A percentile compares a stretch with the other conserved stretches of the same genome.
Evolutionary conservation across 2,329 filamentous ascomycete genomes (phyloP).

Genomic region (Exophiala mesophila): DNA sequence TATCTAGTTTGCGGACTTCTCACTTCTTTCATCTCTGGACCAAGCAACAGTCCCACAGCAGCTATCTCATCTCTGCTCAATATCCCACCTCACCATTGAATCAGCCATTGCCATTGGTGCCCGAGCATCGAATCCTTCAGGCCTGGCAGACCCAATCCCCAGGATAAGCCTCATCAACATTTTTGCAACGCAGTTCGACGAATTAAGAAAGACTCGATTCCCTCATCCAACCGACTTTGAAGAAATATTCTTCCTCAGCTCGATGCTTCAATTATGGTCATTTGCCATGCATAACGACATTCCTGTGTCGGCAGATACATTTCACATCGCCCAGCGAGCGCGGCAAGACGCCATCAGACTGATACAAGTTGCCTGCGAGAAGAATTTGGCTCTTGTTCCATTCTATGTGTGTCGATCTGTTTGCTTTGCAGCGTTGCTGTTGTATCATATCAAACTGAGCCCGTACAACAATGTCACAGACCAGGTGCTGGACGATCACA

Average conservation of each 20-base stretch:
- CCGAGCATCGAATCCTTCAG: constrained; percentile 5
- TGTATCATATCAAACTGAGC: constrained; percentile 13
- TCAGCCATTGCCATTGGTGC: constrained; percentile 6
- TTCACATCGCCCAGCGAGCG: constrained; percentile 8
- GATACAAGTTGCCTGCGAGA: constrained; percentile 12
- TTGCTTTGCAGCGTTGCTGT: constrained; percentile 12
- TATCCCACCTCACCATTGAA: constrained; percentile 9
- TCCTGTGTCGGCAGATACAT: constrained; percentile 4
- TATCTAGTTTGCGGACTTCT: constrained; percentile 13
- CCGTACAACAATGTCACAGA: constrained; percentile 9
- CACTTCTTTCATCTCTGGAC: constrained; percentile 6
- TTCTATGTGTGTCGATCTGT: constrained; percentile 14
- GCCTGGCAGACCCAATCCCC: constrained; percentile 6
- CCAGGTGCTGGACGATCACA: constrained; percentile 10
- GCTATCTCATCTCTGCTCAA: constrained; percentile 11
- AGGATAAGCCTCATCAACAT: constrained; percentile 15
- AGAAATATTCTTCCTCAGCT: constrained; percentile 13
- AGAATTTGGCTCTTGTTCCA: constrained; percentile 11
- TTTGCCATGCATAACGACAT: constrained; percentile 14
- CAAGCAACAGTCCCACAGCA: constrained; percentile 2
- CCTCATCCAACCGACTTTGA: constrained; percentile 2
- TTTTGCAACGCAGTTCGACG: constrained; percentile 12
- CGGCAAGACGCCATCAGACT: constrained; percentile 10
- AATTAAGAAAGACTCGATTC: constrained; percentile 2
- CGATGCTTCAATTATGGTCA: constrained; percentile 14